These are phyloP conservation scores for Pseudogymnoascus sp. DNA, from an alignment of 2,329 filamentous ascomycete species.

Conservation along the genomic window DNA sequence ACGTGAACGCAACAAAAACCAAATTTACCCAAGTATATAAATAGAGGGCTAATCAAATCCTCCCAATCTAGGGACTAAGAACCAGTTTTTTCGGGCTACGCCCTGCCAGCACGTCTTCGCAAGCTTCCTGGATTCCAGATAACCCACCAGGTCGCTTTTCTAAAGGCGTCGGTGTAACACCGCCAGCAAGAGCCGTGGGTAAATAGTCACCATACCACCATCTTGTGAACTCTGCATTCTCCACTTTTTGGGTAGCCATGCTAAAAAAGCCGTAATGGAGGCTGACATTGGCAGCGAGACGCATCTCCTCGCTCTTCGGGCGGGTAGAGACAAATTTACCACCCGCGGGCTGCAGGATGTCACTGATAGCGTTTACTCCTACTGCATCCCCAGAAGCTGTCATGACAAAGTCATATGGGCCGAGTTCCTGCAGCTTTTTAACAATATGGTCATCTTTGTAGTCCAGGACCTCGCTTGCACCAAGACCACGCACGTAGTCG, in stretches of 20 bases:
- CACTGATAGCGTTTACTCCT: neutral
- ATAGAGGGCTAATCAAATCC: neutral
- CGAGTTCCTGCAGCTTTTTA: neutral
- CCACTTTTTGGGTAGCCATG: neutral
- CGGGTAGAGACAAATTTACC: neutral
- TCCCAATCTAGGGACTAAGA: neutral
- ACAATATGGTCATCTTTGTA: slow-evolving; percentile 14
- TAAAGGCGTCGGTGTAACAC: neutral
- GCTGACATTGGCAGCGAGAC: neutral
- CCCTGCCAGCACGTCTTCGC: neutral
- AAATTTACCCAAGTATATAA: too few relatives aligned
- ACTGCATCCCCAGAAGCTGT: neutral
- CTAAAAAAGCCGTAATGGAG: neutral
- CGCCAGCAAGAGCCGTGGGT: neutral
- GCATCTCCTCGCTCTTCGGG: neutral
- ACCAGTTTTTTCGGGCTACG: neutral
- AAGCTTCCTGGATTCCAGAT: neutral
- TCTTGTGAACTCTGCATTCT: neutral
- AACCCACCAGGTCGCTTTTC: neutral
- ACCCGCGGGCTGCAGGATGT: neutral
- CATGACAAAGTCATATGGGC: neutral
- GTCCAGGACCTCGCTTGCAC: slow-evolving; percentile 18
- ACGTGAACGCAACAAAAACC: too few relatives aligned
- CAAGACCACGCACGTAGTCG: slow-evolving; percentile 18
- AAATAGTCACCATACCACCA: neutral